Base-by-base conservation (phyloP, 352 stramenopile species). In the Globisporangium okanoganense region DNA sequence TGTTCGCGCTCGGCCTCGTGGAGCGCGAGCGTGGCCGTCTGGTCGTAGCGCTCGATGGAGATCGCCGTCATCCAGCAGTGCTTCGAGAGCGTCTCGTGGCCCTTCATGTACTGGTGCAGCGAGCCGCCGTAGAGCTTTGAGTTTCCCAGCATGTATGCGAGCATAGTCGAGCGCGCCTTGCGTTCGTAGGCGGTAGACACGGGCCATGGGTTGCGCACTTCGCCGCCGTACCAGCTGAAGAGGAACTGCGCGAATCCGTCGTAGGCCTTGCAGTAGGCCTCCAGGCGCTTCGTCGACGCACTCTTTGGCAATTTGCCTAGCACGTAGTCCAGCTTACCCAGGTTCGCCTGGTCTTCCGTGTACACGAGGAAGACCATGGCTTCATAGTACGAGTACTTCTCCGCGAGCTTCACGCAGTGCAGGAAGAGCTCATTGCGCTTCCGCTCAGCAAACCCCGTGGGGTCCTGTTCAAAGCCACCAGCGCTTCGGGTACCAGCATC, bases 371-470 rank as follows among this genome's bases (percentile, higher is more conserved):
- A 91, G 20, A 89, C 76, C 81, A 95, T 94, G 35, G 79, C 82
- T 74, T 95, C 84, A 41, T 83, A 92, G 66, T 92, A 95, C n/a
- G 60, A 49, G 56, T 90, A 88, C 59, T 78, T 80, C 58, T 94
- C 82, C 12, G 74, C 75, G 3, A 92, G 66, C 40, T 79, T 68
- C 20, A 90, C 78, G 47, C 79, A 87, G 13, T 78, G 61, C 7
- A 41, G 65, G 36, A 92, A 86, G 5, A 91, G 63, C 9, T 85
- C 76, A 8, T 63, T 53, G 35, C 79, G 81, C 62, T 87, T 86
- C 14, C 73, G 69, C 22, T 66, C 67, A 12, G 69, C 27, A 43
- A 44, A 35, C 3, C 54, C 47, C 8, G 38, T 20, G 38, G n/a
- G 9, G 13, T 56, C 36, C 14, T 62, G 61, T 8, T 82, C 78